Conservation (phyloP, 768 basidiomycete genomes). For the Pulveroboletus sp. region DNA sequence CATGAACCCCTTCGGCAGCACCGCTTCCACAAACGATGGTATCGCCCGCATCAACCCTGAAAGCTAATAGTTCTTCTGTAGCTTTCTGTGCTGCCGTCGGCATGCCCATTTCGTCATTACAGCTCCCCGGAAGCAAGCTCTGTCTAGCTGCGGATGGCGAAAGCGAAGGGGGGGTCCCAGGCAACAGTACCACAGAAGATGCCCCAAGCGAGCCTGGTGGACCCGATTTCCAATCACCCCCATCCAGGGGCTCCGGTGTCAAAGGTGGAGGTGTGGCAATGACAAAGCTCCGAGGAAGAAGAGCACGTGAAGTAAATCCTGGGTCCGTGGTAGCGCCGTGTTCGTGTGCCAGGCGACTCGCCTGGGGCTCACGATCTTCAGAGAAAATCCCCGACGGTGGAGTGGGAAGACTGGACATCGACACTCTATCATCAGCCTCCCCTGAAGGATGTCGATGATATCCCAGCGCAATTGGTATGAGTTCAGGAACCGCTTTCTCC, state of each 20-base stretch:
- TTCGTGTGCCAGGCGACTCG: background rate
- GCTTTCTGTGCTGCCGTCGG: background rate
- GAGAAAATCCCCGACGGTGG: background rate
- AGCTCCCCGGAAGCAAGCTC: background rate
- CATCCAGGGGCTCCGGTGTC: background rate
- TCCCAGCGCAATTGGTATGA: too few relatives aligned
- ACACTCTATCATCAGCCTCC: background rate
- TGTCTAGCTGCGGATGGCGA: background rate
- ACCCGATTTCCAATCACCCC: background rate
- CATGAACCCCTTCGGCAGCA: background rate
- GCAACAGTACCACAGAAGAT: background rate
- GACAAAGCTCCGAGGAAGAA: background rate
- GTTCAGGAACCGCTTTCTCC: background rate
- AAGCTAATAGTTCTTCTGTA: background rate
- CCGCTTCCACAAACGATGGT: background rate
- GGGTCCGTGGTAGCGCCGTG: background rate
- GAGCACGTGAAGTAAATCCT: background rate
- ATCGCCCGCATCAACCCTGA: background rate
- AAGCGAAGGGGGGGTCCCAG: conserved; percentile 3
- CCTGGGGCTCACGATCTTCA: background rate
- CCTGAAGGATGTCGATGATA: background rate
- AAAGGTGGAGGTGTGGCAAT: conserved; percentile 5
- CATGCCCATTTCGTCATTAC: background rate
- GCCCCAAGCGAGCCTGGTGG: background rate
- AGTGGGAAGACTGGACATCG: conserved; percentile 5